These are phyloP conservation scores for Leccinum olivaceopallidum DNA, from an alignment of 768 basidiomycete genomes.

Conservation along the genomic window DNA sequence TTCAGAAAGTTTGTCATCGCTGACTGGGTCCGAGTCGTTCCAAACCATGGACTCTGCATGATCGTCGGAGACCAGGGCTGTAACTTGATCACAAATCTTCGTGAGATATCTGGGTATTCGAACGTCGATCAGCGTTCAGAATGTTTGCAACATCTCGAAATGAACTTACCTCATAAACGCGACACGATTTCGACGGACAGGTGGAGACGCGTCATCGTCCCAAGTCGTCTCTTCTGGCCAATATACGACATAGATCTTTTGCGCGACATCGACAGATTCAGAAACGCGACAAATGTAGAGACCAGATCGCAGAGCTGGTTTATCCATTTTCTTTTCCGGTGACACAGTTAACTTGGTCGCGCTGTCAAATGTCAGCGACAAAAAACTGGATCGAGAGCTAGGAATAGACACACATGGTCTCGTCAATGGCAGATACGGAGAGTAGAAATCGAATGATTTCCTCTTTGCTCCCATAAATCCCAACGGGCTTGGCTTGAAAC, in stretches of 20 bases:
- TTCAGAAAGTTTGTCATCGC: constrained; percentile 25
- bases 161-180: constrained; percentile 59
- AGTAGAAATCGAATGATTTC: constrained; percentile 51
- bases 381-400: background rate
- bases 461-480: constrained; percentile 55
- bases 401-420: constrained; percentile 37
- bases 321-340: constrained; percentile 1
- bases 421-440: constrained; percentile 38
- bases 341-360: constrained; percentile 9
- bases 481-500: constrained; percentile 46
- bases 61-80: constrained; percentile 48
- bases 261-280: background rate
- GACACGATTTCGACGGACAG: constrained; percentile 50
- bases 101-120: constrained; percentile 49
- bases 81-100: constrained; percentile 56
- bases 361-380: background rate
- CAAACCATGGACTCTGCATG: constrained; percentile 48
- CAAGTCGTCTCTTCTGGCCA: constrained; percentile 66
- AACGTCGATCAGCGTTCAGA: background rate
- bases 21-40: constrained; percentile 29
- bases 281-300: constrained; percentile 43
- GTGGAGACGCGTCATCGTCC: constrained; percentile 48
- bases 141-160: background rate
- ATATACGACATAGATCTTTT: constrained; percentile 48
- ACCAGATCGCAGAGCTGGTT: constrained; percentile 47